phyloP scores from a whole-genome alignment of 169 alveolate species.

The Plasmodium ovale region DNA sequence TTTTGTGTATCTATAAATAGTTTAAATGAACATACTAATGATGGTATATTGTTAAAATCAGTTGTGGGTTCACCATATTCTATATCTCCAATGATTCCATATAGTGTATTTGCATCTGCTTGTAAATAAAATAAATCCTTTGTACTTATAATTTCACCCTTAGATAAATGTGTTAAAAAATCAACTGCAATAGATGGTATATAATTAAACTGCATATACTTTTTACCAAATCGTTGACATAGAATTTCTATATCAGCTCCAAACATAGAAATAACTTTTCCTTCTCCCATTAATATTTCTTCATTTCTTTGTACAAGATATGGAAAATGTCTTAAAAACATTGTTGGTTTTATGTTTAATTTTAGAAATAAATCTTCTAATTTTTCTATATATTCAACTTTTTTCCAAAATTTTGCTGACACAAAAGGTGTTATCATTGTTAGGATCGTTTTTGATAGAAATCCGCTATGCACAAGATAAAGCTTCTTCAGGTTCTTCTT shows the following conservation, averaged over 20 bases:
- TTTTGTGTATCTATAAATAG: slow-evolving; percentile 81
- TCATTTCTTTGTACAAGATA: slow-evolving; percentile 86
- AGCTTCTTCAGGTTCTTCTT: slow-evolving; percentile 81
- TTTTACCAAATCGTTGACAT: slow-evolving; percentile 80
- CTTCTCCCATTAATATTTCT: slow-evolving; percentile 80
- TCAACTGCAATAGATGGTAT: slow-evolving; percentile 80
- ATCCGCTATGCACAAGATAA: slow-evolving; percentile 82
- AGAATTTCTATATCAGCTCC: slow-evolving; percentile 83
- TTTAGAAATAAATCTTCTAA: slow-evolving; percentile 78
- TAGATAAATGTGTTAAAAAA: slow-evolving; percentile 76
- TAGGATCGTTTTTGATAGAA: slow-evolving; percentile 79
- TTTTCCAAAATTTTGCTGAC: slow-evolving; percentile 78
- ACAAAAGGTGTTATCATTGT: slow-evolving; percentile 79
- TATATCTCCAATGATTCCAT: slow-evolving; percentile 79
- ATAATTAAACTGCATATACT: slow-evolving; percentile 79
- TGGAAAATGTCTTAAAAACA: slow-evolving; percentile 78
- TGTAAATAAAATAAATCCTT: slow-evolving; percentile 81
- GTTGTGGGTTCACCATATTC: slow-evolving; percentile 80
- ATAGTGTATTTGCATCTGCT: slow-evolving; percentile 75
- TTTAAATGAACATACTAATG: slow-evolving; percentile 81
- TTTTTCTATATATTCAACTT: slow-evolving; percentile 81
- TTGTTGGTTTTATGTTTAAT: slow-evolving; percentile 78
- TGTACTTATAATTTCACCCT: slow-evolving; percentile 77
- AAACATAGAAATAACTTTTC: slow-evolving; percentile 79
- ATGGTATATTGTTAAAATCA: slow-evolving; percentile 69